Evolutionary conservation across 345 rosid species (phyloP), one percentile per base, ranked within the genome.

Genomic region (Eucalyptus melliodora): DNA sequence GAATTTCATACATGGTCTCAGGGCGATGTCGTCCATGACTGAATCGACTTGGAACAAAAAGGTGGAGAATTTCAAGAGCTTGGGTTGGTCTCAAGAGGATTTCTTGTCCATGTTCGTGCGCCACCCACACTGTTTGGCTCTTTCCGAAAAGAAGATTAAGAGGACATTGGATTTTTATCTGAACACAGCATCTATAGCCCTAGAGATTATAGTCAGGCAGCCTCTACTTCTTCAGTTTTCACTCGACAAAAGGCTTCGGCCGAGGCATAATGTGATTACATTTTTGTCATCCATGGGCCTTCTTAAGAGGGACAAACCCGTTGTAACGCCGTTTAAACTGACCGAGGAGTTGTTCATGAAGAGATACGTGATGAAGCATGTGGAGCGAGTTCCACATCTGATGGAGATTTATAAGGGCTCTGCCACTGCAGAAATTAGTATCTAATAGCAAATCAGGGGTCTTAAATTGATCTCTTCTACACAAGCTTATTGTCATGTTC

Each of bases 81-180:
- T 90, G 50, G 94, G 94, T 5, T 92, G 91, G 90, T 90, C 82
- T 27, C 86, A 90, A 40, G 90, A 91, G 56, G 91, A 92, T 12
- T 89, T 90, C 51, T 44, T 89, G 7, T 37, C 40, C 17, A 77
- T 81, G 49, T 92, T 92, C 80, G 86, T 50, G 81, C 44, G 77
- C 31, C 3, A 44, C 13, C 92, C 92, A 3, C 30, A 16, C n/a
- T 87, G 87, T 40, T 31, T 88, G 42, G 56, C 16, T 37, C 9
- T 12, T 42, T 90, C 92, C 9, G 91, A 89, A 88, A 88, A 88
- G 60, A 92, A 90, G 82, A 9, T 91, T 3, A 85, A 83, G 88
- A 86, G 55, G 27, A 53, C 26, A 3, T 34, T 91, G 88, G 90
- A 87, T 56, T 91, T 90, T 67, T 90, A 56, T 85, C 14, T 67